Base-by-base conservation (phyloP, 208 protist species). In the Tritrichomonas foetus region DNA sequence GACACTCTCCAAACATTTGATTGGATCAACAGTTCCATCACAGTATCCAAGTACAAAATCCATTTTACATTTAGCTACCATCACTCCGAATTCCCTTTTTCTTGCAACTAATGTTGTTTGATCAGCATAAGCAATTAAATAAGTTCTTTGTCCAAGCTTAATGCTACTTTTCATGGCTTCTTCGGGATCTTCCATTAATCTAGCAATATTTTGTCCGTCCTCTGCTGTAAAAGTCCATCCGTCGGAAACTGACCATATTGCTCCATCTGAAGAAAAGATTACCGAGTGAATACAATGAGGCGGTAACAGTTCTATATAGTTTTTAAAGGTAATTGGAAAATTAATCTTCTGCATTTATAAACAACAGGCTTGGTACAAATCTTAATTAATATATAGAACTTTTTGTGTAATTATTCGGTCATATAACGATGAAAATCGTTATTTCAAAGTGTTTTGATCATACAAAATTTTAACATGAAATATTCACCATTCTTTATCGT, bases 91-190 rank as follows among this genome's bases (percentile, higher is more conserved):
- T 57, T 89, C 78, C 39, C 41, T 2, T 39, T 89, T 89, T 57
- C 78, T 53, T 13, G 47, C 78, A 16, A 89, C 47, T 39, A 89
- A 57, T 5, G 41, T 53, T 16, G 25, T 44, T 55, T 53, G 3
- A 36, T 89, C 78, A 39, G 78, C 78, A 89, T 89, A 89, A 57
- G 44, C 78, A 89, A 89, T 39, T 57, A 89, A 61, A 89, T 89
- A 89, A 53, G 20, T 47, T 33, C 47, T 27, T 20, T 89, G 78
- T 3, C 78, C 78, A 55, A 89, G 30, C 14, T 57, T 53, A 39
- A 89, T 27, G 11, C 41, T 89, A 0, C 14, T 53, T 39, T 89
- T 89, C 78, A 89, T 89, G 11, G 78, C 47, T 57, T 89, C 78
- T 57, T 53, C 8, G 0, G 78, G 78, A 39, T 89, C 57, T 9